Base-by-base conservation (phyloP, 495 filamentous ascomycete genomes). In the Penicillium dipodomyicola region DNA sequence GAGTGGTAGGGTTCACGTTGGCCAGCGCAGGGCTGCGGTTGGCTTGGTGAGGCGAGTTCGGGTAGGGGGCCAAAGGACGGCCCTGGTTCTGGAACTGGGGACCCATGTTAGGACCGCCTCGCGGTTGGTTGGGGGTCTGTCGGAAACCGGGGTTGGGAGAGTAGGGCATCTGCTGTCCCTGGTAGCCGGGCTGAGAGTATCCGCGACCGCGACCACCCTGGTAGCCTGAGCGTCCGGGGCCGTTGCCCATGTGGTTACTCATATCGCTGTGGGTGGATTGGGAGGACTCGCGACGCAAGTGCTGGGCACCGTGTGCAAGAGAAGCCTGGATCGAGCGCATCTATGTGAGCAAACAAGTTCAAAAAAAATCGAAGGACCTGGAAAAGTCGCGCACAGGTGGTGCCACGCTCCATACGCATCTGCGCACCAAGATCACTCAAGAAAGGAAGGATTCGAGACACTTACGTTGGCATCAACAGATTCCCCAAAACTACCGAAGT, bases 251-350 rank as follows among this genome's bases (percentile, higher is more conserved):
- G 52, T 77, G 75, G 69, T 84, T 85, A 68, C 81, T 81, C 75
- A 87, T 83, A 50, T 95, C 90, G 71, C 85, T 86, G 65, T 91
- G 88, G 45, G 84, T 80, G 12, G 88, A 91, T 69, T 90, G 87
- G 5, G 89, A 87, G 17, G 91, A 96, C 65, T 92, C 87, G 62
- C 89, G 85, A 48, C 92, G 86, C 50, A 88, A 77, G 67, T 96
- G 92, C 64, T 89, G 88, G 35, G 80, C 67, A 27, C 82, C 83
- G 58, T 88, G 78, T 46, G 83, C 82, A 42, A 80, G 75, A 53
- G 80, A 77, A 41, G 79, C 79, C 65, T 90, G 86, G 52, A 83
- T 81, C 50, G 80, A 72, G 65, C 85, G 80, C 76, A 80, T 74
- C 70, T 84, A 75, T 70, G 74, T 73, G 65, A 85, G 65, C 42